A percentile compares a stretch with the other conserved stretches of the same genome.
phyloP scores from a whole-genome alignment of 164 flowering plant genomes.

The Berberis thunbergii region DNA sequence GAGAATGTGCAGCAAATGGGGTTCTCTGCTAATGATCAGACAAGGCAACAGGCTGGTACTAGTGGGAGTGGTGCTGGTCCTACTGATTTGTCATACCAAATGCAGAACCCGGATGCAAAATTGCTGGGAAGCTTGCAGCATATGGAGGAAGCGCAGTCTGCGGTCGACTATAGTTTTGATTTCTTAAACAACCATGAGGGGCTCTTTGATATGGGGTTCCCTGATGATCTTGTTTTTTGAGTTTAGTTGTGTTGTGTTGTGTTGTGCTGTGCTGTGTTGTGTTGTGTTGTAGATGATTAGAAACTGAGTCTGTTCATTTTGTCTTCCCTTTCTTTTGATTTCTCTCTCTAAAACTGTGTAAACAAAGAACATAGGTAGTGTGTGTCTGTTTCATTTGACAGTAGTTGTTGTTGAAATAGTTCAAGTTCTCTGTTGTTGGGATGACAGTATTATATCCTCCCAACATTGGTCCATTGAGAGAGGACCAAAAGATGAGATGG shows the following conservation, averaged over 20 bases:
- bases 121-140: slow-evolving; percentile 28
- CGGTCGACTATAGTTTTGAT: slow-evolving; percentile 24
- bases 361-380: too few relatives aligned
- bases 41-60: background rate
- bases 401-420: too few relatives aligned
- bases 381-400: too few relatives aligned
- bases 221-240: background rate
- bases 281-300: background rate
- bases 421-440: too few relatives aligned
- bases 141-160: slow-evolving; percentile 24
- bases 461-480: too few relatives aligned
- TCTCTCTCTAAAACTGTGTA: too few relatives aligned
- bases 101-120: slow-evolving; percentile 35
- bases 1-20: background rate
- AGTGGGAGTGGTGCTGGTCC: slow-evolving; percentile 3
- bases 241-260: background rate
- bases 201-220: background rate
- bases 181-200: slow-evolving; percentile 22
- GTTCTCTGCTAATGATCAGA: background rate
- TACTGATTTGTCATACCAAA: slow-evolving; percentile 22
- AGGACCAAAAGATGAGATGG: too few relatives aligned
- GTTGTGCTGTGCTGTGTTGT: background rate
- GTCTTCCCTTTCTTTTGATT: too few relatives aligned
- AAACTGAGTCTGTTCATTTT: too few relatives aligned
- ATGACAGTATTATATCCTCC: too few relatives aligned